Conservation (phyloP, 2,329 filamentous ascomycete species). For the Colletotrichum orbiculare region DNA sequence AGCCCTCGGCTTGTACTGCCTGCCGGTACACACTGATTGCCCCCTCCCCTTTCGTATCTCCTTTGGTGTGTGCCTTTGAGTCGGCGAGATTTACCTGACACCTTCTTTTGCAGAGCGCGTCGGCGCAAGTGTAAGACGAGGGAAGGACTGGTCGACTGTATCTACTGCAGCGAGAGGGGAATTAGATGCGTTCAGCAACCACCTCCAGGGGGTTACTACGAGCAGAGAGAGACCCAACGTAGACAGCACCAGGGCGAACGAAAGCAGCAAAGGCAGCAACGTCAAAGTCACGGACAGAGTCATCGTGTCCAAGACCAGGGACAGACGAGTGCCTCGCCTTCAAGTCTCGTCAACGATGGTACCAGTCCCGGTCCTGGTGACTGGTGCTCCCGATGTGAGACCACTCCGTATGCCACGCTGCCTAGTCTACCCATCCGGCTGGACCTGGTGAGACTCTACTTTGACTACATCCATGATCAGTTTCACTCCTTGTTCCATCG, state of each 20-base stretch:
- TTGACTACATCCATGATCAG: conserved; percentile 48
- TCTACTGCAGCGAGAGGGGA: conserved; percentile 60
- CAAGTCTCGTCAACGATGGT: neutral
- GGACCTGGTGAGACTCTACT: conserved; percentile 47
- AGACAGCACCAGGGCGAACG: conserved; percentile 17
- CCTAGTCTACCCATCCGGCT: conserved; percentile 37
- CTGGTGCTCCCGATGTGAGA: conserved; percentile 25
- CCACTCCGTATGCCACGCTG: conserved; percentile 28
- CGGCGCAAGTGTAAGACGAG: conserved; percentile 35
- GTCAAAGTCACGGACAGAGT: neutral
- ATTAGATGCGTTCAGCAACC: conserved; percentile 58
- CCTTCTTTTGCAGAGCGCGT: conserved; percentile 25
- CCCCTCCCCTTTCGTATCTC: conserved; percentile 11
- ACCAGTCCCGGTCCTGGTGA: neutral
- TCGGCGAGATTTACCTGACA: conserved; percentile 26
- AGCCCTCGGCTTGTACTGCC: conserved; percentile 38
- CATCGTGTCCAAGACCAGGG: neutral
- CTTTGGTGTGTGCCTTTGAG: neutral
- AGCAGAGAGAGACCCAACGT: conserved; percentile 34
- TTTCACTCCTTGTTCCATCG: conserved; percentile 49
- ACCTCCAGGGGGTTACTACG: conserved; percentile 35
- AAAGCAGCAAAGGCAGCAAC: neutral
- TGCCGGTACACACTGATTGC: conserved; percentile 32
- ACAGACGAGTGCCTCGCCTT: conserved; percentile 19
- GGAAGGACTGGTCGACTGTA: conserved; percentile 56